These are phyloP conservation scores for Trypanosoma mega DNA, from an alignment of 208 protist genomes.

Conservation along the genomic window DNA sequence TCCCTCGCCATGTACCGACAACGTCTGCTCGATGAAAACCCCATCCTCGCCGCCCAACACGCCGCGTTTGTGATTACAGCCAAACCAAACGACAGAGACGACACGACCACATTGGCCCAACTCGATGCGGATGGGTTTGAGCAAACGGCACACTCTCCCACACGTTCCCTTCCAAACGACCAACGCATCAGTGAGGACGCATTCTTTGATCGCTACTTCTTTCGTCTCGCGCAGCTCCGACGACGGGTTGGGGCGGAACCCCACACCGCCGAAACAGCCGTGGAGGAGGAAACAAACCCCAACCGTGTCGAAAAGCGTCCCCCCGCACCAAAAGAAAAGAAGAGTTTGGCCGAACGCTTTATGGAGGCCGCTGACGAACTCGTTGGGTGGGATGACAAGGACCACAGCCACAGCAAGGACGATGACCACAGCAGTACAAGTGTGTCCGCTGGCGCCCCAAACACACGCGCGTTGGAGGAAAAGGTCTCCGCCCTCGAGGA, in stretches of 20 bases:
- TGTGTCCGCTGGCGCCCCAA: not conserved
- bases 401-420: not conserved
- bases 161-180: not conserved
- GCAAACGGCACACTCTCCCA: not conserved
- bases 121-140: not conserved
- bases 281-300: not conserved
- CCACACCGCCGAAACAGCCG: not conserved
- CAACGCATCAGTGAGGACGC: slow-evolving; percentile 45
- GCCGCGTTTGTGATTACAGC: slow-evolving; percentile 36
- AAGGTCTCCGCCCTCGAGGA: slow-evolving; percentile 43
- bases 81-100: not conserved
- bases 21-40: slow-evolving; percentile 65
- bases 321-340: not conserved
- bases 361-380: slow-evolving; percentile 24
- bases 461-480: slow-evolving; percentile 21
- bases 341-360: slow-evolving; percentile 17
- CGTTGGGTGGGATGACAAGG: slow-evolving; percentile 18
- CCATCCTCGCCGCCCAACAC: slow-evolving; percentile 56
- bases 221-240: slow-evolving; percentile 77
- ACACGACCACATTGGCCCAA: not conserved
- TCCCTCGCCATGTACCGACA: slow-evolving; percentile 28
- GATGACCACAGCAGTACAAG: not conserved
- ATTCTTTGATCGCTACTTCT: slow-evolving; percentile 89
- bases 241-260: slow-evolving; percentile 14
- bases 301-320: not conserved